Percentiles rank a stretch among this genome's conserved stretches.
Conservation (phyloP, 306 rosid species). For the Pyrus betulifolia region DNA sequence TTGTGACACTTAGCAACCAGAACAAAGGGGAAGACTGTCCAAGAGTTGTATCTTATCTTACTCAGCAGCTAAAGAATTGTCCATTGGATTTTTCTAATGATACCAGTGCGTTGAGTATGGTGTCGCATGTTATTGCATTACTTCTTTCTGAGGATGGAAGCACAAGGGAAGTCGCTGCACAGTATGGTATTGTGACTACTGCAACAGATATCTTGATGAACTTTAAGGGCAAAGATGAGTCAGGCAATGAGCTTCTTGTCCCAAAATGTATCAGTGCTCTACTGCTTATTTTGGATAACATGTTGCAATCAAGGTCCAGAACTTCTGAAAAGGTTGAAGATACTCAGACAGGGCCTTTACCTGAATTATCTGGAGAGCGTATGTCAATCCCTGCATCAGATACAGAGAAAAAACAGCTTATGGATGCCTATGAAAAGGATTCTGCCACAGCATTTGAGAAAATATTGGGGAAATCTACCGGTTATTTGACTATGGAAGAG, state of each 20-base stretch:
- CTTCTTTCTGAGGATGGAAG: slow-evolving; percentile 84
- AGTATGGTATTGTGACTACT: slow-evolving; percentile 57
- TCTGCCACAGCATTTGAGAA: slow-evolving; percentile 45
- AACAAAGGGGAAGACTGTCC: slow-evolving; percentile 91
- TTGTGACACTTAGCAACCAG: slow-evolving; percentile 75
- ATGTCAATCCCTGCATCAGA: slow-evolving; percentile 33
- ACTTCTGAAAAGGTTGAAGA: slow-evolving; percentile 51
- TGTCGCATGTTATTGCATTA: slow-evolving; percentile 74
- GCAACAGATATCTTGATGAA: slow-evolving; percentile 64
- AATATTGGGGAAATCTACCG: slow-evolving; percentile 76
- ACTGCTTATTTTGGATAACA: slow-evolving; percentile 80
- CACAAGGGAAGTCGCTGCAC: slow-evolving; percentile 80
- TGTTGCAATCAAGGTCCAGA: slow-evolving; percentile 78
- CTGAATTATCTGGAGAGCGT: slow-evolving; percentile 51
- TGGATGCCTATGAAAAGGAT: slow-evolving; percentile 42
- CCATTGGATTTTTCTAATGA: slow-evolving; percentile 71
- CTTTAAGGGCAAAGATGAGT: slow-evolving; percentile 56
- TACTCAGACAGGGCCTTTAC: slow-evolving; percentile 41
- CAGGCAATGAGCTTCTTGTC: slow-evolving; percentile 48
- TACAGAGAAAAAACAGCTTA: slow-evolving; percentile 32
- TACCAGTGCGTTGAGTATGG: slow-evolving; percentile 63
- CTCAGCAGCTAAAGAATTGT: slow-evolving; percentile 90
- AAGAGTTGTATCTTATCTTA: slow-evolving; percentile 72
- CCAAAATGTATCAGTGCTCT: slow-evolving; percentile 85
- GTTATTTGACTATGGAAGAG: slow-evolving; percentile 78